phyloP scores from a whole-genome alignment of 495 filamentous ascomycete species.

The Neurospora tetrasperma region DNA sequence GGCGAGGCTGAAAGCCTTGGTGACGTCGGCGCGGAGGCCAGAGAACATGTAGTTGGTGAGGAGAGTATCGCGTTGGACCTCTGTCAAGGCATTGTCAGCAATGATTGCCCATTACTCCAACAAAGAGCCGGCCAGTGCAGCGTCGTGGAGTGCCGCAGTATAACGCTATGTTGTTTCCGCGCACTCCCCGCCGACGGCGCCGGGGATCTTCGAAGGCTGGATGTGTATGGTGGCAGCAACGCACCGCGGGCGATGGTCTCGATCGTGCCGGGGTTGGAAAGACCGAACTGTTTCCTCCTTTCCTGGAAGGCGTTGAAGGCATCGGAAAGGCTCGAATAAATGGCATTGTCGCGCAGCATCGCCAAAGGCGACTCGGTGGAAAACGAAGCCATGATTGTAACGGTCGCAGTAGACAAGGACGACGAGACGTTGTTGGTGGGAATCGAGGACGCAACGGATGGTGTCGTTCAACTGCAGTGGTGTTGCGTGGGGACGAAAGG shows the following conservation, averaged over 20 bases:
- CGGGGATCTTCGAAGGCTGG: neutral
- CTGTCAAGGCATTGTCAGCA: constrained; percentile 25
- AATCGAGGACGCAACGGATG: neutral
- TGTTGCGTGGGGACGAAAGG: neutral
- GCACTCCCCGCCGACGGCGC: neutral
- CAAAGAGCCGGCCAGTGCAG: neutral
- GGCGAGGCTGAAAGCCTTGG: constrained; percentile 83
- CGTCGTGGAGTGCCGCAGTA: neutral
- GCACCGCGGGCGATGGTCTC: constrained; percentile 67
- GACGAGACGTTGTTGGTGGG: neutral
- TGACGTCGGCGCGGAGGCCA: constrained; percentile 88
- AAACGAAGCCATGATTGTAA: constrained; percentile 33
- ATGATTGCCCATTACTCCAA: neutral
- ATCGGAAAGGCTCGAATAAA: constrained; percentile 59
- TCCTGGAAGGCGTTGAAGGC: constrained; percentile 75
- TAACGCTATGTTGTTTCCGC: neutral
- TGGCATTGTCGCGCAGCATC: constrained; percentile 62
- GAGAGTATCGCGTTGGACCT: constrained; percentile 91
- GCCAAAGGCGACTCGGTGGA: constrained; percentile 46
- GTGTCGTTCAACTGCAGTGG: neutral
- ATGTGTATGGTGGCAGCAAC: constrained; percentile 5
- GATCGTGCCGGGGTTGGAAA: constrained; percentile 84
- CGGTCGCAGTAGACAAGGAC: constrained; percentile 8
- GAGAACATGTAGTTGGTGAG: constrained; percentile 92
- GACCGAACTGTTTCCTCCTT: constrained; percentile 72